Conservation (phyloP, 768 basidiomycete genomes). For the Tricholoma furcatifolium region DNA sequence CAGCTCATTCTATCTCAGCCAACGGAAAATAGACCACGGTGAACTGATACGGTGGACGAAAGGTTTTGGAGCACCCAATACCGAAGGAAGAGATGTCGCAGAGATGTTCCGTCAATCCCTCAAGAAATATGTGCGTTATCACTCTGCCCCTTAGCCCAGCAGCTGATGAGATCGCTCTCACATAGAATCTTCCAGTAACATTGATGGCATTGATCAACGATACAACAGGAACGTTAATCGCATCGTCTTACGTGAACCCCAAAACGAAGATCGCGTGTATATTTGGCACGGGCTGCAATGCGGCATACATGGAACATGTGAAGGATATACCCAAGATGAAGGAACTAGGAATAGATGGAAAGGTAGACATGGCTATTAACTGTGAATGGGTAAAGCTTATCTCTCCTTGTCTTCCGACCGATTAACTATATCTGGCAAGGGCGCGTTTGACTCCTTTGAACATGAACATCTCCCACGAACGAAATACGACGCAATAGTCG, state of each 20-base stretch:
- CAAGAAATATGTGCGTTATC: slow-evolving; percentile 65
- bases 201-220: slow-evolving; percentile 94
- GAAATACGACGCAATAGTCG: slow-evolving; percentile 90
- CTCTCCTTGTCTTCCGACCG: neutral
- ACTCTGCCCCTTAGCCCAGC: neutral
- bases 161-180: slow-evolving; percentile 3
- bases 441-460: slow-evolving; percentile 95
- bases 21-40: slow-evolving; percentile 91
- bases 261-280: slow-evolving; percentile 92
- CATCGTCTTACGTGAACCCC: slow-evolving; percentile 93
- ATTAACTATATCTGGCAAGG: slow-evolving; percentile 43
- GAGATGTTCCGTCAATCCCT: slow-evolving; percentile 89
- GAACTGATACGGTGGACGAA: slow-evolving; percentile 99
- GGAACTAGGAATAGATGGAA: slow-evolving; percentile 62
- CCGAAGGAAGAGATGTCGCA: slow-evolving; percentile 91
- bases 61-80: slow-evolving; percentile 90
- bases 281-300: slow-evolving; percentile 98
- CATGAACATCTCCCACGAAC: slow-evolving; percentile 95
- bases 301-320: slow-evolving; percentile 95
- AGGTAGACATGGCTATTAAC: slow-evolving; percentile 88
- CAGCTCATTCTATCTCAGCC: slow-evolving; percentile 52
- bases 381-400: slow-evolving; percentile 81
- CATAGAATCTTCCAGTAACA: slow-evolving; percentile 77
- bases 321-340: slow-evolving; percentile 84
- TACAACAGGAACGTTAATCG: slow-evolving; percentile 96